These are phyloP conservation scores for Epichloe sp. DNA, from an alignment of 2,329 filamentous ascomycete species.

Conservation along the genomic window DNA sequence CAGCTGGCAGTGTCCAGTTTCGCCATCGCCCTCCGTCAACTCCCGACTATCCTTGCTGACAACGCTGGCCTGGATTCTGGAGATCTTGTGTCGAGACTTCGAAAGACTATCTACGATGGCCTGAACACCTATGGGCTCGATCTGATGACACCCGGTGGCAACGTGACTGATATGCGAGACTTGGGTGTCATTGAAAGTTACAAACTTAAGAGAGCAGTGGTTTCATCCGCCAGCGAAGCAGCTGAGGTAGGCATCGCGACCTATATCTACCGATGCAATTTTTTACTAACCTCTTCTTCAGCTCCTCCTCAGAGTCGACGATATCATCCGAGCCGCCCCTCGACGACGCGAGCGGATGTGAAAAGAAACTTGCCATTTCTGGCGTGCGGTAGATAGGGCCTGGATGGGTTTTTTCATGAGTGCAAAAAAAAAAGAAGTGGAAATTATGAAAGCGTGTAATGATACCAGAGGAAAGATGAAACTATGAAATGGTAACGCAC, in stretches of 20 bases:
- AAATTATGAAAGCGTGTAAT: slow-evolving; percentile 16
- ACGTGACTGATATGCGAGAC: slow-evolving; percentile 91
- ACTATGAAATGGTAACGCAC: slow-evolving; percentile 14
- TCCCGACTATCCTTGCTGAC: slow-evolving; percentile 93
- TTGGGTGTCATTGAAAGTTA: slow-evolving; percentile 94
- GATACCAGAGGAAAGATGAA: slow-evolving; percentile 23
- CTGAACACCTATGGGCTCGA: slow-evolving; percentile 88
- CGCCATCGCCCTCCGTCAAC: slow-evolving; percentile 74
- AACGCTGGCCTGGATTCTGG: slow-evolving; percentile 94
- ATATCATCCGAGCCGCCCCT: slow-evolving; percentile 91
- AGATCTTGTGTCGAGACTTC: slow-evolving; percentile 79
- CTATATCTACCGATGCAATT: background rate
- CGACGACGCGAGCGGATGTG: slow-evolving; percentile 35
- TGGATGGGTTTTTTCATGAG: background rate
- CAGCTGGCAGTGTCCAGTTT: slow-evolving; percentile 88
- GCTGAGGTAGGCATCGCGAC: slow-evolving; percentile 63
- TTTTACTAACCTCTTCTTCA: slow-evolving; percentile 19
- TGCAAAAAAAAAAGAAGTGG: background rate
- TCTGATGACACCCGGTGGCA: slow-evolving; percentile 76
- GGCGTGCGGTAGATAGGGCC: background rate
- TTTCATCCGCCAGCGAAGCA: slow-evolving; percentile 89
- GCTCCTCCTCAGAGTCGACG: slow-evolving; percentile 87
- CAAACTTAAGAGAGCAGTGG: slow-evolving; percentile 97
- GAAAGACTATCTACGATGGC: slow-evolving; percentile 90
- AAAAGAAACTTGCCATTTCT: slow-evolving; percentile 5